A percentile compares a stretch with the other conserved stretches of the same genome.
Conservation (phyloP, 1,284 basidiomycete species). For the Ceratobasidium sp. region DNA sequence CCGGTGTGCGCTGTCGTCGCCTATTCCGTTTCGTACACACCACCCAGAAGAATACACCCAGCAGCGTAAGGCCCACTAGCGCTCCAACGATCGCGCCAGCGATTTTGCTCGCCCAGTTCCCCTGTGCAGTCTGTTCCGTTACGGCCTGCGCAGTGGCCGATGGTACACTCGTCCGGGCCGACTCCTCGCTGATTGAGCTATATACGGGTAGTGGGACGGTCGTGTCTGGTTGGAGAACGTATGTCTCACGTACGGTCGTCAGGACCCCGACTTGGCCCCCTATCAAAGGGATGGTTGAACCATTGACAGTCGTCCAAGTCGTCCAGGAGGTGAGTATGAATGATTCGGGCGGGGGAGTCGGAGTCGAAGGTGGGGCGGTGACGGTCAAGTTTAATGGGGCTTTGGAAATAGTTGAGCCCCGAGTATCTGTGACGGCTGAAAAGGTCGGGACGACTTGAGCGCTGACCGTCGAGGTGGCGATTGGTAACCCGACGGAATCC, state of each 20-base stretch:
- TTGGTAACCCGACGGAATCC: neutral
- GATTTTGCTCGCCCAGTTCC: neutral
- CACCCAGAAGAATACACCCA: neutral
- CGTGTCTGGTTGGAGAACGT: conserved; percentile 22
- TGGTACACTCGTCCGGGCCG: conserved; percentile 11
- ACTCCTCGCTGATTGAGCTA: conserved; percentile 23
- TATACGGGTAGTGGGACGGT: conserved; percentile 6
- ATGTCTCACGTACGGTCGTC: conserved; percentile 31
- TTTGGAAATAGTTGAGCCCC: neutral
- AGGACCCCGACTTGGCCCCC: conserved; percentile 28
- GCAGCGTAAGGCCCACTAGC: conserved; percentile 7
- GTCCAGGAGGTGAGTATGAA: conserved; percentile 23
- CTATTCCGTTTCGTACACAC: neutral
- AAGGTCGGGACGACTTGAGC: neutral
- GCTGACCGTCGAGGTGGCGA: neutral
- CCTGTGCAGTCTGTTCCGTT: neutral
- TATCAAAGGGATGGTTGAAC: conserved; percentile 22
- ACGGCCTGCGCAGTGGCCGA: neutral
- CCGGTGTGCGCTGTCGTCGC: neutral
- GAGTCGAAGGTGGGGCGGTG: neutral
- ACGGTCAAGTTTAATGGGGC: neutral
- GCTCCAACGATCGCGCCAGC: conserved; percentile 10
- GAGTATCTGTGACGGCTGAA: neutral
- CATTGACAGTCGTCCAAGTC: conserved; percentile 21
- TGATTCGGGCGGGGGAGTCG: neutral